Evolutionary conservation across 768 basidiomycete genomes (phyloP).

Genomic region (Collybia sp.): DNA sequence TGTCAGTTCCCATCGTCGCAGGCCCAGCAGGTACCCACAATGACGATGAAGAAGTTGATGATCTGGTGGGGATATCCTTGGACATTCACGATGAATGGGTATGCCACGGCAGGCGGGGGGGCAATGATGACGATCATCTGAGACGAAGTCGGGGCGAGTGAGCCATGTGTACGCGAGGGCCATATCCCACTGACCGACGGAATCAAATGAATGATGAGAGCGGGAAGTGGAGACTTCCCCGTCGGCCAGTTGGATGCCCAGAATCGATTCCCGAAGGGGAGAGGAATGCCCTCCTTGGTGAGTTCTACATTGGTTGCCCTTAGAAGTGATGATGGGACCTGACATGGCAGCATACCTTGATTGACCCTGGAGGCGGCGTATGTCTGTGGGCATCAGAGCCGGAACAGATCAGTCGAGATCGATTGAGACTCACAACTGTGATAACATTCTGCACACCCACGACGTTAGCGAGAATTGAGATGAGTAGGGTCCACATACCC

Average conservation of each 20-base stretch:
- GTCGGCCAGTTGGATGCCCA: constrained; percentile 64
- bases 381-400: constrained; percentile 25
- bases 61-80: constrained; percentile 50
- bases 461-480: too few species aligned
- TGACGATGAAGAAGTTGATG: constrained; percentile 49
- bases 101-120: constrained; percentile 47
- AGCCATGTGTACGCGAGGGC: too few species aligned
- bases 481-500: too few species aligned
- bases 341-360: constrained; percentile 29
- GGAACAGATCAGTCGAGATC: too few species aligned
- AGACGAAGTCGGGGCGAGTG: too few species aligned
- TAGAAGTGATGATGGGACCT: not conserved
- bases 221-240: constrained; percentile 51
- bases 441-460: too few species aligned
- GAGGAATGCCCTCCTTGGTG: constrained; percentile 59
- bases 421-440: too few species aligned
- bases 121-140: constrained; percentile 10
- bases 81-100: constrained; percentile 59
- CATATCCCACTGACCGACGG: constrained; percentile 26
- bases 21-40: constrained; percentile 27
- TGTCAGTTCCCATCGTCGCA: too few species aligned
- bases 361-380: constrained; percentile 49
- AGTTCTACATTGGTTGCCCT: constrained; percentile 30
- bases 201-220: constrained; percentile 50
- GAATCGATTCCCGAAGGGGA: constrained; percentile 53